Percentiles rank a stretch among this genome's conserved stretches.
Evolutionary conservation across 305 asterid species (phyloP).

Genomic region (Solanum hybrid): DNA sequence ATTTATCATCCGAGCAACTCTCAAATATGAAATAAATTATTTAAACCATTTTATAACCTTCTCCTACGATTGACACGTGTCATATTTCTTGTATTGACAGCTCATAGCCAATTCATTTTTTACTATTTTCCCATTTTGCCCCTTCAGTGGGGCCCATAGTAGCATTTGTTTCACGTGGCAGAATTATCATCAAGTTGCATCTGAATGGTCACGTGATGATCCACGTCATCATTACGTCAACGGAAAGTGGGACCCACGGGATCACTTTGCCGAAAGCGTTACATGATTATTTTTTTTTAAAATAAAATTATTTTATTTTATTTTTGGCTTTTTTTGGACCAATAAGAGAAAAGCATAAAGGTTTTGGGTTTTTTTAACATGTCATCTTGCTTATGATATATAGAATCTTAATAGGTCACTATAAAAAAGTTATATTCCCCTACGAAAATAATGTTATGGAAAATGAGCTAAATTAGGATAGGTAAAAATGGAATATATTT

Average conservation of each 20-base stretch:
- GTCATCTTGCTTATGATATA: background rate
- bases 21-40: too few relatives aligned
- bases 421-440: background rate
- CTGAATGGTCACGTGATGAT: constrained; percentile 13
- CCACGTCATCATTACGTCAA: constrained; percentile 12
- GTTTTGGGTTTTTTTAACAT: background rate
- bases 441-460: background rate
- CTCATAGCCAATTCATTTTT: constrained; percentile 15
- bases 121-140: background rate
- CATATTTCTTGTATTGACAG: constrained; percentile 11
- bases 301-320: background rate
- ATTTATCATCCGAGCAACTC: background rate
- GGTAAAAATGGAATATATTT: background rate
- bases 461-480: background rate
- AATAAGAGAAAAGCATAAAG: background rate
- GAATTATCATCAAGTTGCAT: constrained; percentile 14
- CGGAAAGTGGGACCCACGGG: background rate
- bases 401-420: background rate
- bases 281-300: background rate
- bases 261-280: background rate
- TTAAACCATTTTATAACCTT: background rate
- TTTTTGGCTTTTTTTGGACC: background rate
- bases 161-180: background rate
- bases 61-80: background rate
- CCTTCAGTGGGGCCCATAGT: background rate